Evolutionary conservation across 768 basidiomycete genomes (phyloP), one percentile per base, ranked within the genome.

Genomic region (Cystobasidiopsis lactophilus): DNA sequence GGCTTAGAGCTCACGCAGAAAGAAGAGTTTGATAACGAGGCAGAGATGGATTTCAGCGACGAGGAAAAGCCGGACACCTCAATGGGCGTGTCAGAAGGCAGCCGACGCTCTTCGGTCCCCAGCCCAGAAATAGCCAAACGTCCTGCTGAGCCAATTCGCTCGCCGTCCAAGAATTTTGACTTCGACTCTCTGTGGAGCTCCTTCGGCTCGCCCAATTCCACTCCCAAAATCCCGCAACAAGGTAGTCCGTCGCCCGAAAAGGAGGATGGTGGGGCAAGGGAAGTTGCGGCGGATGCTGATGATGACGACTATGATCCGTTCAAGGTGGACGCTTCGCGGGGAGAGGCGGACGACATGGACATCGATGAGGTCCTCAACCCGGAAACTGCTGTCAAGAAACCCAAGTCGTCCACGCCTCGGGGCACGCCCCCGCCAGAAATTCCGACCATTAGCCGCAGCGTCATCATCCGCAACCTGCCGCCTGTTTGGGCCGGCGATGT

Each of bases 311-410:
- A 51, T 29, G 55, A 56, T 30, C 52, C 53, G 2, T 57, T 57
- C 52, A 50, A 29, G 18, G 58, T 57, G 24, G 45, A 13, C 16
- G 14, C n/a, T 30, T 27, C 45, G 24, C 14, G 40, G 53, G 37
- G 49, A 53, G 33, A 49, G 73, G 60, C 66, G 53, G 56, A 52
- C 48, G 84, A 85, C 66, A 75, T 77, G 56, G 84, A 85, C 64
- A 85, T 88, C 60, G 84, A 85, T 59, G 81, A 85, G 77, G 79
- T 85, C 61, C 67, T 88, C 37, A 75, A 77, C 53, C 76, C 51
- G 19, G 58, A 51, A 9, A 40, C 50, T 13, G 9, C 33, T 35
- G 33, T 35, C 33, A 19, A 38, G 2, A 1, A 35, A 16, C 44
- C 56, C 4, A n/a, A 33, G n/a, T 19, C 47, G n/a, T 31, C 46